Percentiles rank a stretch among this genome's conserved stretches.
phyloP scores from a whole-genome alignment of 2,329 filamentous ascomycete genomes.

The Monascus ruber region DNA sequence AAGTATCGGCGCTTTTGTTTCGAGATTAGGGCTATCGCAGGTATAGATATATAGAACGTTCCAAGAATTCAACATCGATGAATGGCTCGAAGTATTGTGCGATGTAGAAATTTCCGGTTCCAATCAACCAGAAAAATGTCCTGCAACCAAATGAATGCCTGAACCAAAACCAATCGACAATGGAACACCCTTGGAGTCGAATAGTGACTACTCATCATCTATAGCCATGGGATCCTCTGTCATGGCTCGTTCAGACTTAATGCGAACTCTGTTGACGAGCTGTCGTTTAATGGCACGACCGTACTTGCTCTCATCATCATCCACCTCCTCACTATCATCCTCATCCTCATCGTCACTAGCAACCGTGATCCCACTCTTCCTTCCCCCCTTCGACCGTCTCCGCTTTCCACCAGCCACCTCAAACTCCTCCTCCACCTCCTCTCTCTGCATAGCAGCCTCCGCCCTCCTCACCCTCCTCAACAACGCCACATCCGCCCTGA shows the following conservation, averaged over 20 bases:
- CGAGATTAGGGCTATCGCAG: too few species aligned
- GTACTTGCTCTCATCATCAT: slow-evolving; percentile 6
- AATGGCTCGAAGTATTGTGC: too few species aligned
- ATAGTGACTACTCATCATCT: too few species aligned
- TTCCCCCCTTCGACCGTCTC: slow-evolving; percentile 6
- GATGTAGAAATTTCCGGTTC: too few species aligned
- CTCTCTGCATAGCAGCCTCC: neutral
- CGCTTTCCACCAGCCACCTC: slow-evolving; percentile 4
- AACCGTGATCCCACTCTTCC: slow-evolving; percentile 18
- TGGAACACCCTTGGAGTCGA: too few species aligned
- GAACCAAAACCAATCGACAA: too few species aligned
- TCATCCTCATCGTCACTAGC: slow-evolving; percentile 19
- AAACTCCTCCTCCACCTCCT: slow-evolving; percentile 11
- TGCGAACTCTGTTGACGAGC: too few species aligned
- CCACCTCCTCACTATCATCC: slow-evolving; percentile 5
- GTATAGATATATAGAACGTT: too few species aligned
- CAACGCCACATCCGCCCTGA: slow-evolving; percentile 22
- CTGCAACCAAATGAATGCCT: too few species aligned
- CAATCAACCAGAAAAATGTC: too few species aligned
- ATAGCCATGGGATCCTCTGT: neutral
- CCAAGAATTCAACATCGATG: too few species aligned
- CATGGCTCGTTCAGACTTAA: slow-evolving; percentile 5
- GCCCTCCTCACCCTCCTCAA: slow-evolving; percentile 20
- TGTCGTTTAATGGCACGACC: neutral
- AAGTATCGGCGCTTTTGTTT: too few species aligned